Conservation (phyloP, 2,329 filamentous ascomycete genomes). For the Alternaria dauci region DNA sequence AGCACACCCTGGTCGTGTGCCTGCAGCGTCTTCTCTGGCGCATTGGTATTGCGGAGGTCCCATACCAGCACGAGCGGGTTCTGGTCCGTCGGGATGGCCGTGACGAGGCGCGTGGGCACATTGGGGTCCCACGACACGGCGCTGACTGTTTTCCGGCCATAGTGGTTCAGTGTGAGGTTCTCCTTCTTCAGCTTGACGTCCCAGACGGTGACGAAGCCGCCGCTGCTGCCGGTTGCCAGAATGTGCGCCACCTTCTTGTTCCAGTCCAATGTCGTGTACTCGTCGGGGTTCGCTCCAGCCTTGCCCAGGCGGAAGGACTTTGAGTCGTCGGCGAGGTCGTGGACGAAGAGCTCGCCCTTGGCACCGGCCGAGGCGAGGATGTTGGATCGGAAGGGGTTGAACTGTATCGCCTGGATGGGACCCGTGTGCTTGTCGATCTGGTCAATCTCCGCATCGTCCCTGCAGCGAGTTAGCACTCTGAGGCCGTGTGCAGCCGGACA, state of each 20-base stretch:
- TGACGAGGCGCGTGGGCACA: slow-evolving; percentile 89
- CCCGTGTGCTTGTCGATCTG: slow-evolving; percentile 90
- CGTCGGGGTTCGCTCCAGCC: slow-evolving; percentile 86
- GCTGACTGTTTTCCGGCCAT: slow-evolving; percentile 89
- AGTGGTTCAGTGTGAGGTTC: slow-evolving; percentile 89
- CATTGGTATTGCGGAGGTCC: slow-evolving; percentile 96
- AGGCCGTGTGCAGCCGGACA: slow-evolving; percentile 56
- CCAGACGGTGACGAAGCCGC: slow-evolving; percentile 97
- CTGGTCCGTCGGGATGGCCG: slow-evolving; percentile 87
- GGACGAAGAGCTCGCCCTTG: slow-evolving; percentile 95
- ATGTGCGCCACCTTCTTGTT: slow-evolving; percentile 98
- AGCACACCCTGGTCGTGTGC: slow-evolving; percentile 95
- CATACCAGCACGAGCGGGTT: slow-evolving; percentile 89
- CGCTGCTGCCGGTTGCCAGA: slow-evolving; percentile 88
- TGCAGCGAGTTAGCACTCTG: slow-evolving; percentile 44
- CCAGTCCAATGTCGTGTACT: slow-evolving; percentile 97
- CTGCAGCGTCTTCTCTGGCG: slow-evolving; percentile 84
- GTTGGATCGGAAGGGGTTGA: slow-evolving; percentile 91
- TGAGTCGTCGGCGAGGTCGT: slow-evolving; percentile 88
- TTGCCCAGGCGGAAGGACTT: slow-evolving; percentile 91
- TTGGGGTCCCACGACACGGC: slow-evolving; percentile 97
- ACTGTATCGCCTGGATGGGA: slow-evolving; percentile 92
- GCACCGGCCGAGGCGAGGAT: slow-evolving; percentile 91
- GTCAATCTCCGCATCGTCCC: slow-evolving; percentile 84
- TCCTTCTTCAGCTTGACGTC: slow-evolving; percentile 98